Conservation (phyloP, 1,139 yeast species). For the Pichia sp. region DNA sequence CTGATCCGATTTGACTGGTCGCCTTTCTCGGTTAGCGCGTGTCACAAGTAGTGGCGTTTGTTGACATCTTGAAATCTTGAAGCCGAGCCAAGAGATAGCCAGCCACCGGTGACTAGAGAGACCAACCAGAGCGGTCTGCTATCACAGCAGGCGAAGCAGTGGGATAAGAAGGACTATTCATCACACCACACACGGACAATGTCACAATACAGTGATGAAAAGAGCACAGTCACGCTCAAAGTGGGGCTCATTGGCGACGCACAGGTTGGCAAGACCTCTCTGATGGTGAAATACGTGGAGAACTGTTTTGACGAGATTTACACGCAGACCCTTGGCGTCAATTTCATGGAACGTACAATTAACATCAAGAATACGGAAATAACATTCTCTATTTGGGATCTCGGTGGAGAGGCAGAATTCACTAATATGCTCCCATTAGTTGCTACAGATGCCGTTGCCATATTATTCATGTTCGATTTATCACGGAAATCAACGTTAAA, state of each 20-base stretch:
- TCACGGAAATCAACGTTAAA: constrained; percentile 82
- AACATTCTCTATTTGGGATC: constrained; percentile 90
- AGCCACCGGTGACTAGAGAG: too few relatives aligned
- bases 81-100: too few relatives aligned
- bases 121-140: too few relatives aligned
- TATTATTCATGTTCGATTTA: constrained; percentile 86
- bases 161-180: not conserved
- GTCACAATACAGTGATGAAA: constrained; percentile 1
- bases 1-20: too few relatives aligned
- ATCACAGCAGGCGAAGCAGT: not conserved
- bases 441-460: constrained; percentile 89
- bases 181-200: not conserved
- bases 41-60: too few relatives aligned
- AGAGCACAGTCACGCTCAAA: constrained; percentile 64
- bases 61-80: too few relatives aligned
- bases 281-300: constrained; percentile 96
- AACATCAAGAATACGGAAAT: constrained; percentile 84
- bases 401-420: constrained; percentile 95
- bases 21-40: not conserved
- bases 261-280: constrained; percentile 94
- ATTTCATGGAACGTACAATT: constrained; percentile 88
- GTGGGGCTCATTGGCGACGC: constrained; percentile 96
- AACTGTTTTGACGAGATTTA: constrained; percentile 90
- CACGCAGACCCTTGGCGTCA: constrained; percentile 91
- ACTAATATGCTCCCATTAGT: constrained; percentile 95